Percentiles rank a stretch among this genome's conserved stretches.
Evolutionary conservation across 345 rosid species (phyloP).

Genomic region (Mallotus nudiflorus): DNA sequence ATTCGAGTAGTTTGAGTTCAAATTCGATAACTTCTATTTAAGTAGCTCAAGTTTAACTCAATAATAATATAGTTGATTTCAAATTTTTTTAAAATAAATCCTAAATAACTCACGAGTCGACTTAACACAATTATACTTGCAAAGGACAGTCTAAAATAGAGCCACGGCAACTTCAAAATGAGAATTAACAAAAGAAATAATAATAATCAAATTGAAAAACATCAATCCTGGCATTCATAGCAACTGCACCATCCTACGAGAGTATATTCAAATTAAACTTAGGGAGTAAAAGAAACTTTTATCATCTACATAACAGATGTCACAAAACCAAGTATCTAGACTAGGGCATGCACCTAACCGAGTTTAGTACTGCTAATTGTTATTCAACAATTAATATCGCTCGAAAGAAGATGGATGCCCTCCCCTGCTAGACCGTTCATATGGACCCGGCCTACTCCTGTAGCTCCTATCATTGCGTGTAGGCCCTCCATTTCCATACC

Average conservation of each 20-base stretch:
- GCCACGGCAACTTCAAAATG: background rate
- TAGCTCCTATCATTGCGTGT: conserved; percentile 64
- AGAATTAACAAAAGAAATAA: background rate
- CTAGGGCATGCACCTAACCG: background rate
- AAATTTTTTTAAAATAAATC: no score
- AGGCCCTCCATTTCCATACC: conserved; percentile 78
- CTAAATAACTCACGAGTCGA: no score
- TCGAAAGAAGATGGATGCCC: conserved; percentile 72
- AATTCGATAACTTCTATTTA: no score
- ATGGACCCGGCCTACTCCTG: conserved; percentile 72
- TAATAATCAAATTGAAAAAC: background rate
- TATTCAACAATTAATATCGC: conserved; percentile 47
- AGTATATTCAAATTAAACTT: background rate
- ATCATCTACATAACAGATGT: background rate
- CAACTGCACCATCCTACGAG: background rate
- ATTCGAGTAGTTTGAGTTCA: no score
- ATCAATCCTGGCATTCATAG: background rate
- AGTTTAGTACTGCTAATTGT: background rate
- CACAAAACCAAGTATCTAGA: background rate
- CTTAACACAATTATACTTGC: no score
- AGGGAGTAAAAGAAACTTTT: background rate
- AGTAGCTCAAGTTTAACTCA: no score
- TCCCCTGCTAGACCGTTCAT: conserved; percentile 76
- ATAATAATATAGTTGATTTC: no score
- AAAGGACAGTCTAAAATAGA: no score